phyloP scores from a whole-genome alignment of 148 eudicot species.

The Beta vulgaris region DNA sequence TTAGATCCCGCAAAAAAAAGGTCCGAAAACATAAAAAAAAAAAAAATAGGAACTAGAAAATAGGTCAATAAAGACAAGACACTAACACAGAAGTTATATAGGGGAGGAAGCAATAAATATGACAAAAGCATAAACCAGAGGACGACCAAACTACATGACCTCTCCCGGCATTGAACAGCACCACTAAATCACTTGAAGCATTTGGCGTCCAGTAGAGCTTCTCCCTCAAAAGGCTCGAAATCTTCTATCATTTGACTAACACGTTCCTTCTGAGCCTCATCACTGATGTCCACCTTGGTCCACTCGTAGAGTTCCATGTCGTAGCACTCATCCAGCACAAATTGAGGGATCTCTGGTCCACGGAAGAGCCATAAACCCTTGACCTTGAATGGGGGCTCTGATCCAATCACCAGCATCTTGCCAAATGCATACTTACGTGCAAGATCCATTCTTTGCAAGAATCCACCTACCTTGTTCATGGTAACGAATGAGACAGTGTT shows the following conservation, averaged over 20 bases:
- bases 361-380: constrained; percentile 50
- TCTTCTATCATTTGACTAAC: constrained; percentile 49
- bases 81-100: not conserved
- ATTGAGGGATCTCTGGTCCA: constrained; percentile 41
- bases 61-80: not conserved
- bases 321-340: constrained; percentile 48
- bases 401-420: constrained; percentile 44
- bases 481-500: constrained; percentile 47
- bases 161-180: not conserved
- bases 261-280: constrained; percentile 44
- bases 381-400: constrained; percentile 40
- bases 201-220: constrained; percentile 39
- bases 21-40: not conserved
- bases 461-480: constrained; percentile 43
- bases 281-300: constrained; percentile 42
- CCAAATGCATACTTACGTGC: constrained; percentile 49
- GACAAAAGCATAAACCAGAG: not conserved
- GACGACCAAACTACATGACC: not conserved
- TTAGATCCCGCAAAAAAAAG: not conserved
- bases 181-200: constrained; percentile 38
- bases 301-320: constrained; percentile 49
- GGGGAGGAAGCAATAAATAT: not conserved
- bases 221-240: constrained; percentile 43
- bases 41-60: not conserved
- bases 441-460: constrained; percentile 48